A percentile compares a stretch with the other conserved stretches of the same genome.
These are phyloP conservation scores for Pseudogymnoascus sp. DNA, from an alignment of 2,329 filamentous ascomycete genomes.

Conservation along the genomic window DNA sequence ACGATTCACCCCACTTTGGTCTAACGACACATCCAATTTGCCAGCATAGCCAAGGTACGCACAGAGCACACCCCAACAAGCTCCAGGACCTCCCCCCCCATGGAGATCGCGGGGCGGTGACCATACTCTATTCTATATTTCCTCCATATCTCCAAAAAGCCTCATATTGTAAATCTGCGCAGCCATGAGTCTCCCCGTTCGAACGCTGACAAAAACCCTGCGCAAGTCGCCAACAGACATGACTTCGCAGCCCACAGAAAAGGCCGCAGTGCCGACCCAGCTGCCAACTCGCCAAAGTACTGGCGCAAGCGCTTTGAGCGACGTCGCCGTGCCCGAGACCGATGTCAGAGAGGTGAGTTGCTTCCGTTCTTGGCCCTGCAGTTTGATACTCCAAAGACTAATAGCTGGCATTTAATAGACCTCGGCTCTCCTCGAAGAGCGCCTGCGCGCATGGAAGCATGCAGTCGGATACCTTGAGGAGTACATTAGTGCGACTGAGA, in stretches of 20 bases:
- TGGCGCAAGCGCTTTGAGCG: slow-evolving; percentile 20
- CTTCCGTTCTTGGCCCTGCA: neutral
- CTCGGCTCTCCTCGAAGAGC: slow-evolving; percentile 73
- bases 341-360: slow-evolving; percentile 26
- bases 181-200: slow-evolving; percentile 3
- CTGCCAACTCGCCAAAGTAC: slow-evolving; percentile 24
- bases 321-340: slow-evolving; percentile 21
- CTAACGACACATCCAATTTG: slow-evolving; percentile 3
- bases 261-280: neutral
- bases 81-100: neutral
- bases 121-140: slow-evolving; percentile 2
- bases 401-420: slow-evolving; percentile 42
- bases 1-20: slow-evolving; percentile 1
- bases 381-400: neutral
- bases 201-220: neutral
- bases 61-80: slow-evolving; percentile 6
- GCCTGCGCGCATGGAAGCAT: slow-evolving; percentile 93
- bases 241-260: neutral
- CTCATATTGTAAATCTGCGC: neutral
- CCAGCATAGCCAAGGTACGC: slow-evolving; percentile 6
- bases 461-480: slow-evolving; percentile 86
- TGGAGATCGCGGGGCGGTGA: slow-evolving; percentile 6
- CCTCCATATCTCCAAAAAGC: neutral
- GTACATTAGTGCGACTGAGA: slow-evolving; percentile 78
- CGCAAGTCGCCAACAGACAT: neutral